These are phyloP conservation scores for Venturia aucupariae DNA, from an alignment of 2,329 filamentous ascomycete species.

Conservation along the genomic window DNA sequence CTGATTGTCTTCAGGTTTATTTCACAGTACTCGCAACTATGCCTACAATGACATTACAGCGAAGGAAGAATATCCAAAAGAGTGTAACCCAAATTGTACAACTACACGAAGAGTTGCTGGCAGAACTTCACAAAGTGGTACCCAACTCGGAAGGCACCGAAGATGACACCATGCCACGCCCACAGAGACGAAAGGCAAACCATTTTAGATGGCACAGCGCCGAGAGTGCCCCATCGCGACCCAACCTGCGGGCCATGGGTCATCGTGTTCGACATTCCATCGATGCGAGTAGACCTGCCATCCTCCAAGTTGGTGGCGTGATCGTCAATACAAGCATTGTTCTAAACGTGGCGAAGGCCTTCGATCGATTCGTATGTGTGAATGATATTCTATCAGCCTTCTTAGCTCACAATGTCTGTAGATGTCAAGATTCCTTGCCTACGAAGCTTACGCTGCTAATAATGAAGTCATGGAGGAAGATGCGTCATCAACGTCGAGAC, in stretches of 20 bases:
- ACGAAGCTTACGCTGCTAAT: conserved; percentile 86
- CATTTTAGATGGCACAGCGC: conserved; percentile 41
- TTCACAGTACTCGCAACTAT: conserved; percentile 58
- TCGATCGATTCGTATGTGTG: conserved; percentile 41
- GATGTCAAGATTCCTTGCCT: conserved; percentile 75
- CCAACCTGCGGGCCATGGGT: conserved; percentile 17
- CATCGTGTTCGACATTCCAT: conserved; percentile 36
- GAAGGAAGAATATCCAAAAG: conserved; percentile 64
- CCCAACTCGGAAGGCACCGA: conserved; percentile 51
- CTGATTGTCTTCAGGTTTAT: conserved; percentile 28
- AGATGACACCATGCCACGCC: conserved; percentile 17
- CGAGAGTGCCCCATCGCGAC: conserved; percentile 35
- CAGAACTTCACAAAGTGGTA: conserved; percentile 60
- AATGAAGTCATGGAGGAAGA: conserved; percentile 81
- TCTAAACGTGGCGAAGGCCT: conserved; percentile 43
- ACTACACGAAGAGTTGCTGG: conserved; percentile 73
- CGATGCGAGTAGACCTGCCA: conserved; percentile 33
- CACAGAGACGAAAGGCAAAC: conserved; percentile 24
- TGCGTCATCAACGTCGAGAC: conserved; percentile 57
- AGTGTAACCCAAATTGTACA: conserved; percentile 73
- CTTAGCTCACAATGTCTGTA: conserved; percentile 28
- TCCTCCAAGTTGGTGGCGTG: conserved; percentile 28
- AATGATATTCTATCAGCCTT: background rate
- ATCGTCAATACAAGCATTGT: conserved; percentile 45
- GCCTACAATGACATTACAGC: conserved; percentile 52